These are phyloP conservation scores for Pholiota adiposa DNA, from an alignment of 1,284 basidiomycete species.

Conservation along the genomic window DNA sequence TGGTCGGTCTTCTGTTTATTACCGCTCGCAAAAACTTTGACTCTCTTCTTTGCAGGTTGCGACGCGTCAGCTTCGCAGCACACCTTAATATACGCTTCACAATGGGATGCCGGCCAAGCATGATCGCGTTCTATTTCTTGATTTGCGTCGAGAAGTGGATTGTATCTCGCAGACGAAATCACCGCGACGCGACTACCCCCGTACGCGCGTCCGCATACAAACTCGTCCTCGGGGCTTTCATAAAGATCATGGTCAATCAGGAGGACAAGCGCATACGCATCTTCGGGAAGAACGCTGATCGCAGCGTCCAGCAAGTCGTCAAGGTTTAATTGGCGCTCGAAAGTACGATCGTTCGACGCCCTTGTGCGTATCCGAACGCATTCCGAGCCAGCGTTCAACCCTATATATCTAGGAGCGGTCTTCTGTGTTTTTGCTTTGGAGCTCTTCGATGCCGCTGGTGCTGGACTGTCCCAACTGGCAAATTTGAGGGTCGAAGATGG, in stretches of 20 bases:
- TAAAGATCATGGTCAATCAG: conserved; percentile 38
- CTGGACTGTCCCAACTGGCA: conserved; percentile 28
- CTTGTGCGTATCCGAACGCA: conserved; percentile 36
- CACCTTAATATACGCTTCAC: conserved; percentile 26
- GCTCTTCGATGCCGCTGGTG: conserved; percentile 1
- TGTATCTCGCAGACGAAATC: conserved; percentile 36
- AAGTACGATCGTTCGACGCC: conserved; percentile 27
- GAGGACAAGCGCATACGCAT: conserved; percentile 38
- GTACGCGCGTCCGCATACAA: conserved; percentile 40
- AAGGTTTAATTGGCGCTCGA: conserved; percentile 35
- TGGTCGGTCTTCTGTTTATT: neutral
- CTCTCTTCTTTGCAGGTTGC: conserved; percentile 9
- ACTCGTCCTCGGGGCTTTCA: conserved; percentile 37
- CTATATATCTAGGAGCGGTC: conserved; percentile 26
- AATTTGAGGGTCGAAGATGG: conserved; percentile 27
- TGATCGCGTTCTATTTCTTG: conserved; percentile 33
- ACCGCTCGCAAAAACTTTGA: neutral
- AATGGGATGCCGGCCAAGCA: conserved; percentile 39
- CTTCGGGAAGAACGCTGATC: conserved; percentile 33
- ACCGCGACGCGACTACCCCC: conserved; percentile 40
- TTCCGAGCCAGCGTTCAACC: conserved; percentile 31
- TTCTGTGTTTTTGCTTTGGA: conserved; percentile 15
- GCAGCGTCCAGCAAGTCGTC: conserved; percentile 40
- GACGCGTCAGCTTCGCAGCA: neutral
- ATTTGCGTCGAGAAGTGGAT: conserved; percentile 32